Percentiles rank a stretch among this genome's conserved stretches.
phyloP scores from a whole-genome alignment of 2,329 filamentous ascomycete species.

The Pseudogymnoascus sp. region DNA sequence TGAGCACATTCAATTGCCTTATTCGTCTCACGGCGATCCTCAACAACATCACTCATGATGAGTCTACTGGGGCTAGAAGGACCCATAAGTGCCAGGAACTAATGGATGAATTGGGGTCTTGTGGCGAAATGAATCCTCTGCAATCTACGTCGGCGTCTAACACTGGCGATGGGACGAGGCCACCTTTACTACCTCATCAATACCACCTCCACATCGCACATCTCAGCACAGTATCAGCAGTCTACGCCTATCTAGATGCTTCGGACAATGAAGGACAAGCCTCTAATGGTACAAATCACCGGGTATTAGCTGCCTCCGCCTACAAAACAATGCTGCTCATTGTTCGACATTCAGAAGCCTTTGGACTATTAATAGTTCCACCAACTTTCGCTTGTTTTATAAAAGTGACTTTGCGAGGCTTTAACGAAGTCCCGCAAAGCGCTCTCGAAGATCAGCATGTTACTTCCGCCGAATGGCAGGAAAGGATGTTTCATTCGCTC shows the following conservation, averaged over 20 bases:
- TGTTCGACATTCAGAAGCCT: slow-evolving; percentile 32
- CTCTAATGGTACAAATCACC: not conserved
- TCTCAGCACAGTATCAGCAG: slow-evolving; percentile 19
- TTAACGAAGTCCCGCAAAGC: slow-evolving; percentile 20
- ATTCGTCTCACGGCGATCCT: slow-evolving; percentile 25
- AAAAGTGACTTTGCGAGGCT: slow-evolving; percentile 27
- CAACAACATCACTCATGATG: slow-evolving; percentile 21
- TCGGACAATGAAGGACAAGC: not conserved
- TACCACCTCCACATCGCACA: slow-evolving; percentile 25
- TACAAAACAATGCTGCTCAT: slow-evolving; percentile 22
- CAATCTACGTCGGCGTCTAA: not conserved
- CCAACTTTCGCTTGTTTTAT: slow-evolving; percentile 35
- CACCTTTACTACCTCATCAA: slow-evolving; percentile 24
- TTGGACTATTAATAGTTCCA: slow-evolving; percentile 31
- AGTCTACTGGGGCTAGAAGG: slow-evolving; percentile 9
- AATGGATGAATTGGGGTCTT: slow-evolving; percentile 20
- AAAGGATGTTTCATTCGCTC: slow-evolving; percentile 22
- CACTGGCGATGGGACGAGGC: not conserved
- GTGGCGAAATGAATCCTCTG: slow-evolving; percentile 14
- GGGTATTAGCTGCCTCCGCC: not conserved
- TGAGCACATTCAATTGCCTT: slow-evolving; percentile 29
- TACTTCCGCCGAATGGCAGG: slow-evolving; percentile 24
- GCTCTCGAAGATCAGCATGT: slow-evolving; percentile 25
- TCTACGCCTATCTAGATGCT: not conserved
- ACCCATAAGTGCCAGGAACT: slow-evolving; percentile 10